Conservation (phyloP, 148 eudicot genomes). For the Mesembryanthemum crystallinum region DNA sequence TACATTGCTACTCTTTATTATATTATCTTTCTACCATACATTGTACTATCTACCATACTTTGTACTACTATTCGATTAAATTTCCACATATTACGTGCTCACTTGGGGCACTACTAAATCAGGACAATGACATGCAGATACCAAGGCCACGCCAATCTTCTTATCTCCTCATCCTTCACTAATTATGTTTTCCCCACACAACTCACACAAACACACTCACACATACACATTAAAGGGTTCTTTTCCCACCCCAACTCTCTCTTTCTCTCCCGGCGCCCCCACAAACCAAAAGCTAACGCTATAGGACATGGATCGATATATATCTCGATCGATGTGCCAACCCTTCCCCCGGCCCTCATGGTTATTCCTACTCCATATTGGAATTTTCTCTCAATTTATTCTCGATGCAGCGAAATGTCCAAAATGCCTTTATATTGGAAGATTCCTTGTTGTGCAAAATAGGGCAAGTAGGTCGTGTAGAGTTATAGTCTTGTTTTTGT, state of each 20-base stretch:
- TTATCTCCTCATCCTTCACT: conserved; percentile 24
- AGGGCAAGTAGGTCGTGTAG: too few species aligned
- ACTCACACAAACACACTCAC: neutral
- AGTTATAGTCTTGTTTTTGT: too few species aligned
- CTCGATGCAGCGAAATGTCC: neutral
- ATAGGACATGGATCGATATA: too few species aligned
- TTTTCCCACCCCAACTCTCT: too few species aligned
- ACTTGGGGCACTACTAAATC: conserved; percentile 6
- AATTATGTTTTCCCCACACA: neutral
- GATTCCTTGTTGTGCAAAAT: neutral
- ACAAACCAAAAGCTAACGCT: neutral
- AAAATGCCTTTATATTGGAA: neutral
- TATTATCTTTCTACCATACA: too few species aligned
- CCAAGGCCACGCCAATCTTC: conserved; percentile 41
- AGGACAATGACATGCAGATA: conserved; percentile 42
- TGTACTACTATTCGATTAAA: too few species aligned
- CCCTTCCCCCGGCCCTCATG: neutral
- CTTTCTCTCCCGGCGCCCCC: too few species aligned
- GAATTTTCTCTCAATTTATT: neutral
- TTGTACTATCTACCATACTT: too few species aligned
- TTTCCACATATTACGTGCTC: neutral
- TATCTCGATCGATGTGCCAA: neutral
- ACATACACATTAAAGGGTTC: neutral
- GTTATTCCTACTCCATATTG: neutral
- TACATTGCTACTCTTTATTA: too few species aligned